A percentile compares a stretch with the other conserved stretches of the same genome.
Conservation (phyloP, 345 rosid genomes). For the Arabis alpina region DNA sequence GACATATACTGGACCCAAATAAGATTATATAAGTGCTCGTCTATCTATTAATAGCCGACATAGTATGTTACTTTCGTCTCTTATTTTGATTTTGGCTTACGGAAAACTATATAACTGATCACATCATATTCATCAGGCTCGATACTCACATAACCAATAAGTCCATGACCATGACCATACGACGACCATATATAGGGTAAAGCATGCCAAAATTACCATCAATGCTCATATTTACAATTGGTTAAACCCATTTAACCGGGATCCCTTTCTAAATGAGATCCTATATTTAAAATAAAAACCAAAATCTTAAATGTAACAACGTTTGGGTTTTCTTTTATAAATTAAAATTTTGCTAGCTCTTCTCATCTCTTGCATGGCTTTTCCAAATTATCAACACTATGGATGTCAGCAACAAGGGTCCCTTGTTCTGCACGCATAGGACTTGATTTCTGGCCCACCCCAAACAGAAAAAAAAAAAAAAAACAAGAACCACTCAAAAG, state of each 20-base stretch:
- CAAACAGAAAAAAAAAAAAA: neutral
- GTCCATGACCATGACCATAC: conserved; percentile 24
- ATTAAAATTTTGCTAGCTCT: neutral
- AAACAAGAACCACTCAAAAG: conserved; percentile 33
- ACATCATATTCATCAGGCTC: conserved; percentile 25
- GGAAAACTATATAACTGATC: conserved; percentile 25
- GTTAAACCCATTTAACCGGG: neutral
- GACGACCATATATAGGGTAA: conserved; percentile 2
- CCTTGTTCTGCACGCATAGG: conserved; percentile 32
- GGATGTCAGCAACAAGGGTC: conserved; percentile 34
- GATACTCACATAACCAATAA: conserved; percentile 13
- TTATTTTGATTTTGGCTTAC: conserved; percentile 10
- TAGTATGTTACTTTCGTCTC: conserved; percentile 18
- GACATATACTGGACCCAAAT: too few relatives aligned
- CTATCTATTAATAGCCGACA: conserved; percentile 36
- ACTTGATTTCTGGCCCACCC: conserved; percentile 36
- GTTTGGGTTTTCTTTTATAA: neutral
- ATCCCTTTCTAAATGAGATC: neutral
- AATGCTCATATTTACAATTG: conserved; percentile 2
- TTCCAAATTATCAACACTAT: conserved; percentile 31
- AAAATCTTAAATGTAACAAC: neutral
- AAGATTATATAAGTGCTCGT: neutral
- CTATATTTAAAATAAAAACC: neutral
- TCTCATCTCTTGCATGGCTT: conserved; percentile 31
- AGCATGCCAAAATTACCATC: conserved; percentile 5